Percentiles rank a stretch among this genome's conserved stretches.
Evolutionary conservation across 495 filamentous ascomycete species (phyloP).

Genomic region (Lepraria neglecta): DNA sequence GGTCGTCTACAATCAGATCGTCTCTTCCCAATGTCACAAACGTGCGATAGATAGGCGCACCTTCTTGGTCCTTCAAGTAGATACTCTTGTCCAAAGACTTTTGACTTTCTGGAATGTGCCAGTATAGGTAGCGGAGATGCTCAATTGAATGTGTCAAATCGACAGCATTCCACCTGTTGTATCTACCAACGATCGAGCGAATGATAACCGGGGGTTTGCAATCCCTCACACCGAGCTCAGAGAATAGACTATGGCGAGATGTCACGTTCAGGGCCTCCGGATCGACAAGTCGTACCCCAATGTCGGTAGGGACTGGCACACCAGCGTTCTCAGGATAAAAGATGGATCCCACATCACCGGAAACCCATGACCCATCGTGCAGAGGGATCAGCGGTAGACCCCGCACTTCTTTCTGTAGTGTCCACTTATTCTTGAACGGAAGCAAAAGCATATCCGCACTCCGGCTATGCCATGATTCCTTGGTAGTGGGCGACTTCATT

Average conservation of each 20-base stretch:
- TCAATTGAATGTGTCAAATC: constrained; percentile 21
- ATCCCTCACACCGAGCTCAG: constrained; percentile 25
- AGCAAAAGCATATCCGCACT: constrained; percentile 24
- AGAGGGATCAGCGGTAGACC: constrained; percentile 20
- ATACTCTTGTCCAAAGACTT: background rate
- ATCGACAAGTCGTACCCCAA: constrained; percentile 21
- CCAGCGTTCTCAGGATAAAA: constrained; percentile 26
- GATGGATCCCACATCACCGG: constrained; percentile 9
- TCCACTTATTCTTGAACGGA: background rate
- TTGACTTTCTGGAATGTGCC: constrained; percentile 19
- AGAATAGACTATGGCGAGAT: constrained; percentile 28
- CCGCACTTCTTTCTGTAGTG: background rate
- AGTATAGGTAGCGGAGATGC: constrained; percentile 34
- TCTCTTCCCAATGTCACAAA: background rate
- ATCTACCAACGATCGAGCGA: constrained; percentile 13
- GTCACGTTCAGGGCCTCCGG: constrained; percentile 19
- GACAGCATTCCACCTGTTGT: constrained; percentile 12
- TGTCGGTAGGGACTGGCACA: constrained; percentile 29
- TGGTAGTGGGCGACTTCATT: constrained; percentile 17
- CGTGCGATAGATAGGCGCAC: background rate
- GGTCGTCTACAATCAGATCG: constrained; percentile 4
- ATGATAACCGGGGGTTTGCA: constrained; percentile 6
- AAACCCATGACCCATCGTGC: constrained; percentile 21
- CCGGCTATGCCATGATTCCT: constrained; percentile 26
- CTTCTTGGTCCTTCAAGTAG: constrained; percentile 7